phyloP scores from a whole-genome alignment of 2,329 filamentous ascomycete genomes.

The Fusarium sororula region DNA sequence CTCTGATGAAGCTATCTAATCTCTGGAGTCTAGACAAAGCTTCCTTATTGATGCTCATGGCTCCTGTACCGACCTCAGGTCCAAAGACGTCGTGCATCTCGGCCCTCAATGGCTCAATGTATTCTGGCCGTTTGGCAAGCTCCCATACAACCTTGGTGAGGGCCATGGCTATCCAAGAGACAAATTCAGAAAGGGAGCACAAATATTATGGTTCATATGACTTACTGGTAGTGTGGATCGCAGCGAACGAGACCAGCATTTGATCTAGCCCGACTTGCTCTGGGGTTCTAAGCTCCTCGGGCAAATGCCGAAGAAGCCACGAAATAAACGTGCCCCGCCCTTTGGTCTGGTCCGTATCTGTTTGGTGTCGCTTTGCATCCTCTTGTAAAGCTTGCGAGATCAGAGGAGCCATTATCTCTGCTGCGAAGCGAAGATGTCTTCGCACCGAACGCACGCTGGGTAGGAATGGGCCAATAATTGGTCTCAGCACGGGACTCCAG shows the following conservation, averaged over 20 bases:
- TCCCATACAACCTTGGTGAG: not conserved
- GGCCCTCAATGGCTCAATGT: not conserved
- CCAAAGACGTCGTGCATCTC: not conserved
- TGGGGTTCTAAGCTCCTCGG: not conserved
- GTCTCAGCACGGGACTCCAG: not conserved
- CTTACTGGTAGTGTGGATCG: not conserved
- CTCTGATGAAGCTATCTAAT: not conserved
- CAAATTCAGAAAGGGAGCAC: rapidly evolving
- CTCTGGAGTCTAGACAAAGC: not conserved
- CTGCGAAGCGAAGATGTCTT: not conserved
- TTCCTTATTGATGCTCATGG: not conserved
- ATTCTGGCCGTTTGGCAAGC: not conserved
- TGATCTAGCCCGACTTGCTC: not conserved
- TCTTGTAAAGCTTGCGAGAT: not conserved
- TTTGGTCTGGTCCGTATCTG: rapidly evolving
- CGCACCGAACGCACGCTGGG: not conserved
- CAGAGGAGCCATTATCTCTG: not conserved
- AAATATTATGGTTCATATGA: rapidly evolving
- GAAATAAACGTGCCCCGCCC: rapidly evolving
- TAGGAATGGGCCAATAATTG: not conserved
- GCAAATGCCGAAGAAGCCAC: not conserved
- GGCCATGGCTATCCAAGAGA: rapidly evolving
- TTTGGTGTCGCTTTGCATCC: rapidly evolving
- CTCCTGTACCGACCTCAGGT: rapidly evolving
- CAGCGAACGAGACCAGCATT: not conserved